Conservation (phyloP, 2,329 filamentous ascomycete species). For the Lachnellula cervina region DNA sequence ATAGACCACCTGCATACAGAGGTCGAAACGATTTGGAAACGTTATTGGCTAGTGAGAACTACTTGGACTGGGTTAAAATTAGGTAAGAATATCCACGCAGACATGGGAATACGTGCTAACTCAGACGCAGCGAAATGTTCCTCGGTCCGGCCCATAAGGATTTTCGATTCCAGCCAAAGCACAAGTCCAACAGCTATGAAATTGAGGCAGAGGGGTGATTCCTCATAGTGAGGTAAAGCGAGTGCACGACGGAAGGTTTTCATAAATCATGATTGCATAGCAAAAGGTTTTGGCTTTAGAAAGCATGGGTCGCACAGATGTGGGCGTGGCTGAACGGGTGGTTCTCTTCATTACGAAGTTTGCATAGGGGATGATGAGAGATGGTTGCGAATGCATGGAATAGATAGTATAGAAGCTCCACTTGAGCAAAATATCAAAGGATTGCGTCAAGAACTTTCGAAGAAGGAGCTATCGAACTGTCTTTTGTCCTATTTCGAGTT, state of each 20-base stretch:
- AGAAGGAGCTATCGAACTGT: no score
- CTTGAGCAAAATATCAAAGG: no score
- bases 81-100: conserved; percentile 54
- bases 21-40: conserved; percentile 91
- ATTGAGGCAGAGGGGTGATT: conserved; percentile 66
- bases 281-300: neutral
- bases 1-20: conserved; percentile 77
- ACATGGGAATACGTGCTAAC: conserved; percentile 5
- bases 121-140: conserved; percentile 78
- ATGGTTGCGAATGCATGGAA: no score
- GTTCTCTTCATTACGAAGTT: no score
- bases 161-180: conserved; percentile 95
- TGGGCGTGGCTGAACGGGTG: no score
- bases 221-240: neutral
- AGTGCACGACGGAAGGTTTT: no score
- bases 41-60: conserved; percentile 84
- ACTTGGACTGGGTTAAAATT: conserved; percentile 98
- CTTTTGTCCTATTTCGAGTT: no score
- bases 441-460: no score
- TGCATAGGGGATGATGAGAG: no score
- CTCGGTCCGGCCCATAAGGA: conserved; percentile 82
- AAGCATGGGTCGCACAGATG: neutral
- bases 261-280: no score
- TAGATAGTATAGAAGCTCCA: no score
- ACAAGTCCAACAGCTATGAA: conserved; percentile 90